Conservation (phyloP, 208 protist species). For the Wallacemonas sp. region DNA sequence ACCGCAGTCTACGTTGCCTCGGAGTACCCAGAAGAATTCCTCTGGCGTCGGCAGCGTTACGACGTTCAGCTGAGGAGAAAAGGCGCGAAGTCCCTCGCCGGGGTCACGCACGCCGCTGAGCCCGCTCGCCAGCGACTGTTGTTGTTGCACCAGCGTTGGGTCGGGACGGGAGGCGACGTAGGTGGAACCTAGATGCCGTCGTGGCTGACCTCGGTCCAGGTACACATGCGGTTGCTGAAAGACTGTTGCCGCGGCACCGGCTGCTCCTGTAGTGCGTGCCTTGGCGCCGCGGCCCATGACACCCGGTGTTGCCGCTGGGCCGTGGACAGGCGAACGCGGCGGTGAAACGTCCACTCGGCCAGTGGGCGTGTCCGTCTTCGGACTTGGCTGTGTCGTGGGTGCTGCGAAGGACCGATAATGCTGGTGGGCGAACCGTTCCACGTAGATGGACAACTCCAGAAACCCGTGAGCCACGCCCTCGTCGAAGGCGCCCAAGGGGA, state of each 20-base stretch:
- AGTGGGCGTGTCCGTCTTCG: neutral
- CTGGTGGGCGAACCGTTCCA: conserved; percentile 10
- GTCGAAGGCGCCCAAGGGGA: conserved; percentile 6
- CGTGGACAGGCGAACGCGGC: too few relatives aligned
- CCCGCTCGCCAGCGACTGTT: too few relatives aligned
- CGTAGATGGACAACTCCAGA: conserved; percentile 28
- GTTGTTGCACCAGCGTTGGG: too few relatives aligned
- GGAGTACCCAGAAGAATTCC: conserved; percentile 6
- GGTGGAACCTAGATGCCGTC: neutral
- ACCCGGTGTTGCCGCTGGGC: too few relatives aligned
- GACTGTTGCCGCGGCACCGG: neutral
- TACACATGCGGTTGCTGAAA: neutral
- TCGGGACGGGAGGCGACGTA: too few relatives aligned
- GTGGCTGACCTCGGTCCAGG: conserved; percentile 1
- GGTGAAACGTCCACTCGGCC: too few relatives aligned
- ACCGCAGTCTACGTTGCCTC: neutral
- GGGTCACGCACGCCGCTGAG: too few relatives aligned
- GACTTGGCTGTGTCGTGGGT: neutral
- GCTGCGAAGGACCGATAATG: conserved; percentile 14
- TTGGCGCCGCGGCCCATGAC: too few relatives aligned
- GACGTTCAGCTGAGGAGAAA: neutral
- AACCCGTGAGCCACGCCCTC: conserved; percentile 17
- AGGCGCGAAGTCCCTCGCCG: neutral
- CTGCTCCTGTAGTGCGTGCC: neutral
- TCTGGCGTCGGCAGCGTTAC: neutral